phyloP scores from a whole-genome alignment of 805 yeast genomes.

The Nakazawaea wickerhamii region DNA sequence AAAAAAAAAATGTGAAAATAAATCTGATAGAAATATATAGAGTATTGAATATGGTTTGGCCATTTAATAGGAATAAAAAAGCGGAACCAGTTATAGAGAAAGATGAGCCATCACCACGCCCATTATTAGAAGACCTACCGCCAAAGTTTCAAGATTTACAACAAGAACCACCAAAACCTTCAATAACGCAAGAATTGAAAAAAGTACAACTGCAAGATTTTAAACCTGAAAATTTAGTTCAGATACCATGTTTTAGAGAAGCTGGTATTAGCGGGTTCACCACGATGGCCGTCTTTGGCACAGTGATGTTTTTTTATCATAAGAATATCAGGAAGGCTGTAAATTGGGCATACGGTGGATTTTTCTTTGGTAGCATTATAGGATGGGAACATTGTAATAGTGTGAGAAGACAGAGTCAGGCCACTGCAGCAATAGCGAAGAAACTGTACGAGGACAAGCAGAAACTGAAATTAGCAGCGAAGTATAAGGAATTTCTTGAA shows the following conservation, averaged over 20 bases:
- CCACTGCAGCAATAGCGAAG: slow-evolving; percentile 66
- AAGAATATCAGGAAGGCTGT: slow-evolving; percentile 56
- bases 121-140: slow-evolving; percentile 45
- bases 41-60: slow-evolving; percentile 11
- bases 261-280: slow-evolving; percentile 74
- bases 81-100: neutral
- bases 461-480: slow-evolving; percentile 28
- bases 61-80: slow-evolving; percentile 9
- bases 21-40: neutral
- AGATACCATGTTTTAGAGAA: slow-evolving; percentile 75
- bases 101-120: slow-evolving; percentile 17
- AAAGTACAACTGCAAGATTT: slow-evolving; percentile 47
- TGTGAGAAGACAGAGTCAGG: slow-evolving; percentile 58
- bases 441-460: slow-evolving; percentile 31
- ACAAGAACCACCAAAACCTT: slow-evolving; percentile 19
- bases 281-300: slow-evolving; percentile 63
- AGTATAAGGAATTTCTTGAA: slow-evolving; percentile 23
- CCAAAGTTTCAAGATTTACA: slow-evolving; percentile 36
- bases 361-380: slow-evolving; percentile 70
- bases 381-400: slow-evolving; percentile 94
- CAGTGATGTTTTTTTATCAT: slow-evolving; percentile 62
- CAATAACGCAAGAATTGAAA: slow-evolving; percentile 34
- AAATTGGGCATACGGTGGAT: slow-evolving; percentile 82
- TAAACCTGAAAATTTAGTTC: slow-evolving; percentile 40
- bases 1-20: neutral